Conservation (phyloP, 1,139 yeast species). For the Oligophagozyma castellii region DNA sequence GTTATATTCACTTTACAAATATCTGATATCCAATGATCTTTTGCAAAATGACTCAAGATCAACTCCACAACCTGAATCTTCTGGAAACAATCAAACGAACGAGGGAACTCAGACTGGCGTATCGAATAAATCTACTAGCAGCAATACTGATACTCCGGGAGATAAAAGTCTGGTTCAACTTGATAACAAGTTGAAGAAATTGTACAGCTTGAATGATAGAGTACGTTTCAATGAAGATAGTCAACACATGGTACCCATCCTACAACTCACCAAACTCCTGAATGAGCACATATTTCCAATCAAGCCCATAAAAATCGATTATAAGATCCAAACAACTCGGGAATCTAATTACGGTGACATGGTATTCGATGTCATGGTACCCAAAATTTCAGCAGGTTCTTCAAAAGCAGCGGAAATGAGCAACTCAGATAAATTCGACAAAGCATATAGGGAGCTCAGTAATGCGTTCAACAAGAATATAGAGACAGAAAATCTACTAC, state of each 20-base stretch:
- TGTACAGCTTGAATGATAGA: too few species aligned
- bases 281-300: slow-evolving; percentile 55
- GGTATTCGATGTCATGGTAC: slow-evolving; percentile 58
- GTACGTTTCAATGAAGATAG: too few species aligned
- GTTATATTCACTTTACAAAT: slow-evolving; percentile 77
- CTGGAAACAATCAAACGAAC: slow-evolving; percentile 11
- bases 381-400: slow-evolving; percentile 6
- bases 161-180: neutral
- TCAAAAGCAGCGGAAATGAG: slow-evolving; percentile 1
- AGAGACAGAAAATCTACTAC: slow-evolving; percentile 15
- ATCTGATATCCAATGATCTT: slow-evolving; percentile 29
- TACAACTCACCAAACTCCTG: too few species aligned
- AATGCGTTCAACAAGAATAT: slow-evolving; percentile 18
- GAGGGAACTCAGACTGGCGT: neutral
- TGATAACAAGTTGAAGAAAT: neutral
- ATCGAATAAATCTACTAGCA: slow-evolving; percentile 40
- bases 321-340: slow-evolving; percentile 59
- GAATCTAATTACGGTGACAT: slow-evolving; percentile 73
- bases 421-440: slow-evolving; percentile 33
- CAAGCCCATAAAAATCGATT: slow-evolving; percentile 65
- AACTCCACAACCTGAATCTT: slow-evolving; percentile 4
- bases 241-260: too few species aligned
- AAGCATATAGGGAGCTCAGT: slow-evolving; percentile 39
- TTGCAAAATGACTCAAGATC: slow-evolving; percentile 11
- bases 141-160: slow-evolving; percentile 45